phyloP scores from a whole-genome alignment of 768 basidiomycete species.

The Amanita rimosa region DNA sequence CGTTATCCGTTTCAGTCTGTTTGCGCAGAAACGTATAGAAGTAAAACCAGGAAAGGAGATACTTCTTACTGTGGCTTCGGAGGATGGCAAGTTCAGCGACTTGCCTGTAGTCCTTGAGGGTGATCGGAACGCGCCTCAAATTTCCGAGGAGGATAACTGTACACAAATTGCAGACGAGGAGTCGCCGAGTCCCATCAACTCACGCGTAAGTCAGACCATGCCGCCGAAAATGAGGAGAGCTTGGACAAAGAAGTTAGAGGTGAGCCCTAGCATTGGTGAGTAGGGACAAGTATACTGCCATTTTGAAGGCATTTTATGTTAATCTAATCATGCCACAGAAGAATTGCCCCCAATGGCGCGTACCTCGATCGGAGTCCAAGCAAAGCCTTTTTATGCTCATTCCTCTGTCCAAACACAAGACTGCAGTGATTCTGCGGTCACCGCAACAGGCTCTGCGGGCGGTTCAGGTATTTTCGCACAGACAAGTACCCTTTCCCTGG shows the following conservation, averaged over 20 bases:
- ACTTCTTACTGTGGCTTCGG: slow-evolving; percentile 43
- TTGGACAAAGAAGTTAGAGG: slow-evolving; percentile 40
- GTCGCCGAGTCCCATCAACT: slow-evolving; percentile 18
- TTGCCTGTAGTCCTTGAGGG: slow-evolving; percentile 50
- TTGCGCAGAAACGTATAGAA: slow-evolving; percentile 59
- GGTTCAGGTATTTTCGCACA: not conserved
- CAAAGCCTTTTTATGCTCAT: slow-evolving; percentile 21
- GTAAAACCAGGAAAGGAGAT: slow-evolving; percentile 65
- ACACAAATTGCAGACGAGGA: slow-evolving; percentile 30
- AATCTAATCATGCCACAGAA: not conserved
- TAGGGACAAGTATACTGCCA: slow-evolving; percentile 1
- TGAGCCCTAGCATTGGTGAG: slow-evolving; percentile 29
- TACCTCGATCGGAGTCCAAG: slow-evolving; percentile 37
- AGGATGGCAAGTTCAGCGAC: slow-evolving; percentile 43
- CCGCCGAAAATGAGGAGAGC: slow-evolving; percentile 58
- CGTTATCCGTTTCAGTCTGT: slow-evolving; percentile 48
- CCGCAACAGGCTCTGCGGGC: slow-evolving; percentile 13
- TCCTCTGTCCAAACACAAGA: slow-evolving; percentile 25
- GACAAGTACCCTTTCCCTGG: not conserved
- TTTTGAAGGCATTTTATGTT: not conserved
- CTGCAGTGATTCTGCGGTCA: slow-evolving; percentile 9
- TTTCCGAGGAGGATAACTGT: slow-evolving; percentile 29
- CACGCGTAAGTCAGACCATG: slow-evolving; percentile 24
- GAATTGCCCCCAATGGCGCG: slow-evolving; percentile 10
- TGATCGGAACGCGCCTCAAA: slow-evolving; percentile 25